Evolutionary conservation across 1,139 yeast species (phyloP).

Genomic region (Nakaseomyces bracarensis): DNA sequence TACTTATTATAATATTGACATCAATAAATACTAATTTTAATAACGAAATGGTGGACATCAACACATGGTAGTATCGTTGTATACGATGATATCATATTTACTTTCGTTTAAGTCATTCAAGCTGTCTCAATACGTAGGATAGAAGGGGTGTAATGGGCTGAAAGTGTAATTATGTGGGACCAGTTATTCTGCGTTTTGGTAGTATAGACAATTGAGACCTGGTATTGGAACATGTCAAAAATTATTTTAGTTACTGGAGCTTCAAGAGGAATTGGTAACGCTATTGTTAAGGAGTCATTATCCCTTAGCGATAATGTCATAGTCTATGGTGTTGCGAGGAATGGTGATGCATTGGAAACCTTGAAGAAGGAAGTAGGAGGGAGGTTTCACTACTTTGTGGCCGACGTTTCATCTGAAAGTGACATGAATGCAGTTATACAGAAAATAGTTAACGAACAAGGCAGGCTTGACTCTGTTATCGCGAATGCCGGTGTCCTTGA

Average conservation of each 20-base stretch:
- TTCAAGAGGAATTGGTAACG: constrained; percentile 66
- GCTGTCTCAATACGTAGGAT: too few relatives aligned
- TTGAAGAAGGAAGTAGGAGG: constrained; percentile 42
- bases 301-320: constrained; percentile 41
- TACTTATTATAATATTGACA: too few relatives aligned
- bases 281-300: constrained; percentile 53
- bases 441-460: constrained; percentile 44
- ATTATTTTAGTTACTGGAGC: constrained; percentile 67
- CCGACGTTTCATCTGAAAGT: constrained; percentile 51
- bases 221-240: constrained; percentile 12
- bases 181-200: too few relatives aligned
- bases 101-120: too few relatives aligned
- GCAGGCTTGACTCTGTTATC: constrained; percentile 52
- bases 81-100: too few relatives aligned
- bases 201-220: too few relatives aligned
- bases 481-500: constrained; percentile 85
- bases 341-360: constrained; percentile 40
- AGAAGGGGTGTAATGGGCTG: too few relatives aligned
- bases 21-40: too few relatives aligned
- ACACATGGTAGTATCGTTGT: too few relatives aligned
- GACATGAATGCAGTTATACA: constrained; percentile 41
- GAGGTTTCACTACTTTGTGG: constrained; percentile 49
- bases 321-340: constrained; percentile 71
- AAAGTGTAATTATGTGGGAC: too few relatives aligned
- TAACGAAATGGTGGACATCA: too few relatives aligned